phyloP scores from a whole-genome alignment of 78 protist genomes.

The Chrysochromulina parva region DNA sequence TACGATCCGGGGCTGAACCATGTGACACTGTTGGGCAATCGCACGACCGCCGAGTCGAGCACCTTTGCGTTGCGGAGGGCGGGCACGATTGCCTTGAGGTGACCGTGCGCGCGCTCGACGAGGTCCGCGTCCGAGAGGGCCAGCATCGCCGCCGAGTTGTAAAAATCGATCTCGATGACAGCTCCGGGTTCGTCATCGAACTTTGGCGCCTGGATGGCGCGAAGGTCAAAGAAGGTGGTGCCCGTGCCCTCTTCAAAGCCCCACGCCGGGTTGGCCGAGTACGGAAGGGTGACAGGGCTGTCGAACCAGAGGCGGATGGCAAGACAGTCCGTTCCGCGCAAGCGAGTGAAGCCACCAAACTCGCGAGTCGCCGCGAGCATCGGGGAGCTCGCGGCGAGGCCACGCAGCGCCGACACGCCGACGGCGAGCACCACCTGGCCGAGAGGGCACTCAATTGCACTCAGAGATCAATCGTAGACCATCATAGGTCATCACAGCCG shows the following conservation, averaged over 20 bases:
- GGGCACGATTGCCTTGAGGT: neutral
- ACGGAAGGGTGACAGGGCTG: neutral
- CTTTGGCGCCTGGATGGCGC: neutral
- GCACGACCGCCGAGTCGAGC: neutral
- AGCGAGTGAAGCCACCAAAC: neutral
- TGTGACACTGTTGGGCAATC: neutral
- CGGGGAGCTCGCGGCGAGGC: neutral
- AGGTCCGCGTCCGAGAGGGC: neutral
- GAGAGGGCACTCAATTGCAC: no score
- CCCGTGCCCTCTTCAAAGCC: conserved; percentile 27
- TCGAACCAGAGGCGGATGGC: conserved; percentile 29
- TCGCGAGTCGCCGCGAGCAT: neutral
- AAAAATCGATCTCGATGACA: conserved; percentile 25
- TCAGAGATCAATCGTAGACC: no score
- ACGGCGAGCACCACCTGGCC: neutral
- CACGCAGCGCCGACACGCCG: neutral
- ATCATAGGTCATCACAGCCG: no score
- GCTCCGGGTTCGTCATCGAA: neutral
- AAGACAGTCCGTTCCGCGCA: neutral
- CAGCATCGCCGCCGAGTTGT: neutral
- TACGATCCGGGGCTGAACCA: neutral
- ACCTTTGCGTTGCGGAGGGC: neutral
- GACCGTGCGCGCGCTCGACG: neutral
- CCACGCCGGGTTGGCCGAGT: conserved; percentile 9
- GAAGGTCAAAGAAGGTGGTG: conserved; percentile 1